Evolutionary conservation across 371 early-diverging fungal genomes (phyloP).

Genomic region (Syncephalis plumigaleata): DNA sequence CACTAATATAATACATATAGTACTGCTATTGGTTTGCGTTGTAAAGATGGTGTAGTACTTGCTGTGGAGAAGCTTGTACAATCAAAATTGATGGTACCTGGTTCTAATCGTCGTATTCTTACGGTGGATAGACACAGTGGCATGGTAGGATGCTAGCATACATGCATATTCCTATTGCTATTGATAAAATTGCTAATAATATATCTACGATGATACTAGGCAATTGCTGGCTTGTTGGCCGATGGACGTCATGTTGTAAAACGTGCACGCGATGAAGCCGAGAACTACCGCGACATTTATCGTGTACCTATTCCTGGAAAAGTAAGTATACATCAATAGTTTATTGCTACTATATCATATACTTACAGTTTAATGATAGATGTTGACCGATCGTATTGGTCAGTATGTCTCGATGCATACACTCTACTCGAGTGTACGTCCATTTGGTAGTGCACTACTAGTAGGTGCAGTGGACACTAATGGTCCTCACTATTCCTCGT

Average conservation of each 20-base stretch:
- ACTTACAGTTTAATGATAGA: conserved; percentile 16
- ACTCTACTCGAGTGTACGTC: conserved; percentile 91
- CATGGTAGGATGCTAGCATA: conserved; percentile 57
- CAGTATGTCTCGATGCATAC: conserved; percentile 92
- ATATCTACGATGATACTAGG: conserved; percentile 24
- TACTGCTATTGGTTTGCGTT: conserved; percentile 85
- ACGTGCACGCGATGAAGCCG: conserved; percentile 84
- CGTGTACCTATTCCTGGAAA: conserved; percentile 66
- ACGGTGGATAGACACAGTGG: conserved; percentile 87
- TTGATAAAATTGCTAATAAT: conserved; percentile 1
- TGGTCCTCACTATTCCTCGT: conserved; percentile 89
- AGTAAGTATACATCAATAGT: conserved; percentile 16
- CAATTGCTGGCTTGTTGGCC: conserved; percentile 86
- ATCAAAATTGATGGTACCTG: conserved; percentile 84
- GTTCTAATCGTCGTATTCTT: conserved; percentile 82
- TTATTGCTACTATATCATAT: neutral
- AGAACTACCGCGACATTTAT: conserved; percentile 75
- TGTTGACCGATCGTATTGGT: conserved; percentile 84
- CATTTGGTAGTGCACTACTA: conserved; percentile 84
- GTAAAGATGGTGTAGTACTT: conserved; percentile 89
- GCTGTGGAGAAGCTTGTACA: conserved; percentile 91
- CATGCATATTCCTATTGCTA: too few relatives aligned
- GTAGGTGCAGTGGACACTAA: conserved; percentile 57
- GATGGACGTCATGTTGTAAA: conserved; percentile 84
- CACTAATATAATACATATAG: too few relatives aligned